Evolutionary conservation across 148 eudicot genomes (phyloP).

Genomic region (Hydrangea macrophylla): DNA sequence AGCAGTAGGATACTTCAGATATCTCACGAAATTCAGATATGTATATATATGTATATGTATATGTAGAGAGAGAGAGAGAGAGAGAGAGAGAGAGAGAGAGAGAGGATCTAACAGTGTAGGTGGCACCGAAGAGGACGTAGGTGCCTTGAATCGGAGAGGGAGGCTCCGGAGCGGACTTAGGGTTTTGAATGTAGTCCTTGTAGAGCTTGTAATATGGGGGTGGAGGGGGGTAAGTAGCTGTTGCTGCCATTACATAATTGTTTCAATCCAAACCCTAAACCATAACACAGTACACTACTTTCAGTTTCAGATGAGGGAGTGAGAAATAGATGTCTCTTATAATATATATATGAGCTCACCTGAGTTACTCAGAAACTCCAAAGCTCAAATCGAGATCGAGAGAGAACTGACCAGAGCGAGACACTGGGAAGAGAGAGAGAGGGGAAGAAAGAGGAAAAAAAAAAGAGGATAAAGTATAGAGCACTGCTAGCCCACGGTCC

Average conservation of each 20-base stretch:
- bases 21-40: not conserved
- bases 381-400: too few species aligned
- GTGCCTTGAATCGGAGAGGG: constrained; percentile 80
- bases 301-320: not conserved
- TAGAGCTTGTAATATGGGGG: constrained; percentile 84
- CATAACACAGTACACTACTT: not conserved
- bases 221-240: constrained; percentile 92
- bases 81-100: constrained; percentile 6
- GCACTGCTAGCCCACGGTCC: too few species aligned
- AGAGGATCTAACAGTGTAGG: constrained; percentile 52
- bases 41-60: not conserved
- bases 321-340: not conserved
- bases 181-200: constrained; percentile 62
- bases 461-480: too few species aligned
- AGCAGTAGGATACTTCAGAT: not conserved
- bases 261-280: not conserved
- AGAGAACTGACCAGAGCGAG: too few species aligned
- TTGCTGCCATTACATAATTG: constrained; percentile 45
- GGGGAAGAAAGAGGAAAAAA: too few species aligned
- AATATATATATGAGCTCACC: not conserved
- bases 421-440: too few species aligned
- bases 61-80: not conserved
- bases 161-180: constrained; percentile 66
- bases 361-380: not conserved
- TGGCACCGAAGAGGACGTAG: constrained; percentile 65